Conservation (phyloP, 805 yeast species). For the Wickerhamomyces bovis region DNA sequence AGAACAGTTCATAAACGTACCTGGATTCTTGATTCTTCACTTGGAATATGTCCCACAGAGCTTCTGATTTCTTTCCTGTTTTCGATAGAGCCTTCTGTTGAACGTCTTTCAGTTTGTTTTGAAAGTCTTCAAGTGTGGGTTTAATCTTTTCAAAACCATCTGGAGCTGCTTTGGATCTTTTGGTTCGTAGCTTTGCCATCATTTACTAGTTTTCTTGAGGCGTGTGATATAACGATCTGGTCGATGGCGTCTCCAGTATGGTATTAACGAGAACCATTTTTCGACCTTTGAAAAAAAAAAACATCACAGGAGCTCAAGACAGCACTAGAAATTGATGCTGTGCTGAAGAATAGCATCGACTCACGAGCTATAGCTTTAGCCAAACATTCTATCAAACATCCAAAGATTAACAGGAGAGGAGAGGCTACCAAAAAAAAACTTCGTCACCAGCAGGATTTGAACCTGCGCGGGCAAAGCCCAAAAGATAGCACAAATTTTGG, state of each 20-base stretch:
- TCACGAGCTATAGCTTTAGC: too few species aligned
- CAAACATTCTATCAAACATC: too few species aligned
- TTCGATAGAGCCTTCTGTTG: constrained; percentile 34
- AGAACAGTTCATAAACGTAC: constrained; percentile 69
- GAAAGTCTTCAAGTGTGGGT: constrained; percentile 58
- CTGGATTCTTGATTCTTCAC: constrained; percentile 71
- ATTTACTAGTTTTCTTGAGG: too few species aligned
- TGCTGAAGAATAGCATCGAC: too few species aligned
- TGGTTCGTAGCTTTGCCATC: constrained; percentile 43
- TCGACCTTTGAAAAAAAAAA: too few species aligned
- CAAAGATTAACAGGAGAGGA: neutral
- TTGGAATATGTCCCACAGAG: constrained; percentile 64
- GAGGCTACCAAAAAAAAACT: constrained; percentile 17
- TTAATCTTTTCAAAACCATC: constrained; percentile 66
- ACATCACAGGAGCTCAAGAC: too few species aligned
- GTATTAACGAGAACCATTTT: too few species aligned
- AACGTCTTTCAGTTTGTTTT: constrained; percentile 48
- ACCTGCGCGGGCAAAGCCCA: constrained; percentile 46
- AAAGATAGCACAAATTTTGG: constrained; percentile 27
- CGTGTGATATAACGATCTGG: too few species aligned
- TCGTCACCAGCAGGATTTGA: constrained; percentile 43
- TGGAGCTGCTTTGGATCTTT: constrained; percentile 52
- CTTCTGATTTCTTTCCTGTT: constrained; percentile 44
- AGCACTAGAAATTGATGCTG: too few species aligned
- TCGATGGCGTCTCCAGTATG: too few species aligned